Evolutionary conservation across 2,329 filamentous ascomycete species (phyloP).

Genomic region (Davidsoniella virescens): DNA sequence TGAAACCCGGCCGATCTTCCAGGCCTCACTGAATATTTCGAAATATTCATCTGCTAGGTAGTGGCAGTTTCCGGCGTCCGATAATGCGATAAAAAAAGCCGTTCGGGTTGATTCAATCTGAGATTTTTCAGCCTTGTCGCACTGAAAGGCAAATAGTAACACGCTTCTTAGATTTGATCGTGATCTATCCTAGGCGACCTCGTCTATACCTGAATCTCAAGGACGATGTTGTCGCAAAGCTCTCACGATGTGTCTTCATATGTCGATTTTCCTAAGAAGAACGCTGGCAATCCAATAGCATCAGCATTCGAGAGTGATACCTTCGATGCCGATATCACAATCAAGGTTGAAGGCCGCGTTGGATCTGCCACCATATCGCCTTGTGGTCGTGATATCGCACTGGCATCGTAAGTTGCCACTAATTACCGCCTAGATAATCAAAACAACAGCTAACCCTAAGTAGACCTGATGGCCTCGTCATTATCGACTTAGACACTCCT

Average conservation of each 20-base stretch:
- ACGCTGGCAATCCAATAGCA: slow-evolving; percentile 34
- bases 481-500: slow-evolving; percentile 81
- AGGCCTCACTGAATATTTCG: too few species aligned
- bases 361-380: slow-evolving; percentile 89
- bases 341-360: slow-evolving; percentile 65
- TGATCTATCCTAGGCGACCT: too few species aligned
- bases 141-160: too few species aligned
- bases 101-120: too few species aligned
- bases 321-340: slow-evolving; percentile 70
- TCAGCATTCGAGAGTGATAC: slow-evolving; percentile 72
- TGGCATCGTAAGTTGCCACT: slow-evolving; percentile 49
- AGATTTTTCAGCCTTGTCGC: too few species aligned
- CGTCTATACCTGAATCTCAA: too few species aligned
- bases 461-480: slow-evolving; percentile 69
- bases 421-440: background rate
- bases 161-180: too few species aligned
- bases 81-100: too few species aligned
- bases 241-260: slow-evolving; percentile 1
- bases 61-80: too few species aligned
- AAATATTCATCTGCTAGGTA: too few species aligned
- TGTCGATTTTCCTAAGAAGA: slow-evolving; percentile 33
- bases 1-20: too few species aligned
- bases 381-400: slow-evolving; percentile 73
- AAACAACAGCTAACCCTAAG: slow-evolving; percentile 1
- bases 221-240: too few species aligned